Evolutionary conservation across 129 eudicot species (phyloP), one percentile per base, ranked within the genome.

Genomic region (Apium graveolens): DNA sequence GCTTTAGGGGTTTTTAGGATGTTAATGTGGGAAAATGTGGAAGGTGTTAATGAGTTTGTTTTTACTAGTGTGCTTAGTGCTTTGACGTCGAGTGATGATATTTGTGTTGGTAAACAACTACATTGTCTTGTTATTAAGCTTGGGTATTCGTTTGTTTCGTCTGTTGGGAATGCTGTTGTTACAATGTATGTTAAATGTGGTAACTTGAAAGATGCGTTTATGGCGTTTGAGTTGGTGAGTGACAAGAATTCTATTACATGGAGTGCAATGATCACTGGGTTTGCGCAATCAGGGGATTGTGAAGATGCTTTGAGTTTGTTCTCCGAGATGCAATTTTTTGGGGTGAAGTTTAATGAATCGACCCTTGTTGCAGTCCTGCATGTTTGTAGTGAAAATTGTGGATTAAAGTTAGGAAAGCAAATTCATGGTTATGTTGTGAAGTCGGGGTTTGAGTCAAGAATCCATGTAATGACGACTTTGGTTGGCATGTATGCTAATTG

Each of bases 401-500:
- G 90, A 74, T 63, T 81, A 46, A 49, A 43, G 37, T 83, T 79
- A 38, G 99, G 99, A 70, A 88, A 83, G 62, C 96, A 92, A 80
- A 80, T 89, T 53, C 99, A 95, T 74, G 93, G 86, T 9, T 88
- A 88, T 83, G 81, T 84, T 66, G 82, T 89, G 42, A 92, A 95
- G 77, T 43, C 83, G 51, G 97, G 99, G 41, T 90, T 80, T 29
- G 89, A 88, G 75, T 53, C 88, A 76, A 97, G 90, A 73, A 86
- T 92, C 7, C 92, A 90, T 76, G 83, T 95, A 41, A 84, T 86
- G 84, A 90, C 99, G 0, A 90, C 97, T 81, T 80, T 92, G 77
- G 93, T 95, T 51, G 95, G 90, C 80, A 92, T 95, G 97, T 92
- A 95, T 82, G 94, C 99, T 32, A 95, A 95, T 86, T 86, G 95